Percentiles rank a stretch among this genome's conserved stretches.
These are phyloP conservation scores for Aspergillus eucalypticola DNA, from an alignment of 2,329 filamentous ascomycete species.

Conservation along the genomic window DNA sequence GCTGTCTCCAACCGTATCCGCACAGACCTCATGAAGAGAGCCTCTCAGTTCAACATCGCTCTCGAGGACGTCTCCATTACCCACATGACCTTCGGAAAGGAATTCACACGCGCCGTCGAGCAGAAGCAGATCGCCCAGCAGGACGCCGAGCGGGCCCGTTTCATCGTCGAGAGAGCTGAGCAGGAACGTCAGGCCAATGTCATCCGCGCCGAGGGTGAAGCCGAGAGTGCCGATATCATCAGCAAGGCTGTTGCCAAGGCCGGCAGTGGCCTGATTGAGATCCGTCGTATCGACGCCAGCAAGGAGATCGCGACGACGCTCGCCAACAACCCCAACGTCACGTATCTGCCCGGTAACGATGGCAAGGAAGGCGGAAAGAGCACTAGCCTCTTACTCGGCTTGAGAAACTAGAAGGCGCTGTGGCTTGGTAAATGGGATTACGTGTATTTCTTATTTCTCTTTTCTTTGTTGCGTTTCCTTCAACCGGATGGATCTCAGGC, in stretches of 20 bases:
- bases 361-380: conserved; percentile 61
- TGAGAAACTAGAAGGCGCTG: conserved; percentile 53
- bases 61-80: conserved; percentile 99
- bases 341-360: conserved; percentile 79
- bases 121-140: conserved; percentile 99
- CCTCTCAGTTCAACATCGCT: conserved; percentile 96
- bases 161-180: conserved; percentile 98
- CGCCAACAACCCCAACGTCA: conserved; percentile 88
- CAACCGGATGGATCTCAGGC: conserved; percentile 26
- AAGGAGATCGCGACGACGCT: conserved; percentile 92
- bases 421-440: conserved; percentile 7
- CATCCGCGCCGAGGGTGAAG: conserved; percentile 96
- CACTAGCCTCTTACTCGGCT: conserved; percentile 66
- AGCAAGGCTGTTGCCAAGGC: conserved; percentile 89
- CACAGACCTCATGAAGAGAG: conserved; percentile 85
- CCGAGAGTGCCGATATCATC: conserved; percentile 94
- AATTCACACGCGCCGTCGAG: conserved; percentile 98
- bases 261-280: conserved; percentile 91
- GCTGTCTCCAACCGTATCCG: conserved; percentile 94
- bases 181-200: conserved; percentile 98
- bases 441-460: conserved; percentile 23
- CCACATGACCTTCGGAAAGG: conserved; percentile 99
- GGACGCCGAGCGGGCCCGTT: conserved; percentile 93
- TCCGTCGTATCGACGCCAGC: conserved; percentile 94
- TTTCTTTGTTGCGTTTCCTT: conserved; percentile 6